Conservation (phyloP, 2,329 filamentous ascomycete species). For the Paracoccidioides lutzii region DNA sequence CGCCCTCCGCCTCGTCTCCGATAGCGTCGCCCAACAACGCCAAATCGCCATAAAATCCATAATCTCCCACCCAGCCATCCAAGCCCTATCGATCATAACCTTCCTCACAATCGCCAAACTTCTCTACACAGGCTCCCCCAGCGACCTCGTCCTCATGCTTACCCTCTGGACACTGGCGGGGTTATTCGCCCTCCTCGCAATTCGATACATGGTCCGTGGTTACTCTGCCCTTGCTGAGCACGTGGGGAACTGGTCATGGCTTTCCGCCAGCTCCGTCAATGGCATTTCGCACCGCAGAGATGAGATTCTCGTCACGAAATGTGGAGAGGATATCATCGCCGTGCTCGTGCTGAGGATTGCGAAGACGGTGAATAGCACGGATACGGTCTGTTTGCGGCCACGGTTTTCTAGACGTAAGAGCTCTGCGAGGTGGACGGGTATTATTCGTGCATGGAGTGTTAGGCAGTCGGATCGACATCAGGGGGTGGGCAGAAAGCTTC, state of each 20-base stretch:
- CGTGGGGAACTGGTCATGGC: conserved; percentile 47
- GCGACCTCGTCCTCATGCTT: conserved; percentile 43
- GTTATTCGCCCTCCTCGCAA: conserved; percentile 49
- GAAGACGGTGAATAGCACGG: conserved; percentile 8
- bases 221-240: conserved; percentile 53
- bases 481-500: conserved; percentile 58
- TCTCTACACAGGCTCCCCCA: conserved; percentile 24
- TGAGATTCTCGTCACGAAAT: conserved; percentile 52
- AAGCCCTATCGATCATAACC: conserved; percentile 26
- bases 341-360: conserved; percentile 45
- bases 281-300: conserved; percentile 36
- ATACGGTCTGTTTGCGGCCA: conserved; percentile 3
- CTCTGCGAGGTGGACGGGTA: conserved; percentile 22
- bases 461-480: conserved; percentile 53
- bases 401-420: conserved; percentile 10
- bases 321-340: conserved; percentile 57
- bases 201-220: conserved; percentile 46
- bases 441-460: conserved; percentile 76
- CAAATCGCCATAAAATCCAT: conserved; percentile 52
- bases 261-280: conserved; percentile 30
- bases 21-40: conserved; percentile 71
- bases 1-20: conserved; percentile 61
- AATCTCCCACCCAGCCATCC: conserved; percentile 46
- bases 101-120: conserved; percentile 29
- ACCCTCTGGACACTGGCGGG: conserved; percentile 49